Evolutionary conservation across 2,329 filamentous ascomycete genomes (phyloP).

Genomic region (Teratosphaeria viscida): DNA sequence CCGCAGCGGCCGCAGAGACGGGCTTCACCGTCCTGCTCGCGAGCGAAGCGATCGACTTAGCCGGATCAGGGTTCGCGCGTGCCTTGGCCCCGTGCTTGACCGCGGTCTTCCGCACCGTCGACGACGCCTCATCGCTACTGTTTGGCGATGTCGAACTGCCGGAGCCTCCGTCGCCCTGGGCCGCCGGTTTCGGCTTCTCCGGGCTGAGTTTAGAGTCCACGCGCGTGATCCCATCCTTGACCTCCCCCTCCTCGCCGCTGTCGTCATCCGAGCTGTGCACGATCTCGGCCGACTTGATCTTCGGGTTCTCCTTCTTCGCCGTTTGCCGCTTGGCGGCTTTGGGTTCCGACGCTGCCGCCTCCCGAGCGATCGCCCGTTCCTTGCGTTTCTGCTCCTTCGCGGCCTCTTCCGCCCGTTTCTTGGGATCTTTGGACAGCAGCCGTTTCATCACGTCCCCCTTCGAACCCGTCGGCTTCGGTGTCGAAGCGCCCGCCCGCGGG

Average conservation of each 20-base stretch:
- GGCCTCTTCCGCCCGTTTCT: slow-evolving; percentile 29
- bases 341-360: slow-evolving; percentile 19
- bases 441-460: slow-evolving; percentile 31
- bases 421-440: slow-evolving; percentile 33
- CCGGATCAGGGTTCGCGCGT: slow-evolving; percentile 3
- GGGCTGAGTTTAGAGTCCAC: slow-evolving; percentile 8
- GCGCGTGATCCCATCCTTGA: slow-evolving; percentile 10
- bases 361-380: slow-evolving; percentile 23
- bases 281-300: slow-evolving; percentile 45
- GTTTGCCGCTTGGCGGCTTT: slow-evolving; percentile 20
- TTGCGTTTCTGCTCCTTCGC: slow-evolving; percentile 39
- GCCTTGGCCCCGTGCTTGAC: slow-evolving; percentile 9
- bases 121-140: slow-evolving; percentile 12
- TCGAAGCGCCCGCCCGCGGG: slow-evolving; percentile 17
- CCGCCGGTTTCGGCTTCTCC: slow-evolving; percentile 9
- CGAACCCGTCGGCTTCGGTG: slow-evolving; percentile 12
- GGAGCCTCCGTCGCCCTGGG: slow-evolving; percentile 10
- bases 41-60: slow-evolving; percentile 12
- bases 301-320: slow-evolving; percentile 26
- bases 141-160: slow-evolving; percentile 8
- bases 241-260: slow-evolving; percentile 26
- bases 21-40: slow-evolving; percentile 8
- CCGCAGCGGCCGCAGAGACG: slow-evolving; percentile 8
- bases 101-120: slow-evolving; percentile 14
- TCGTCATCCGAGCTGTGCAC: slow-evolving; percentile 42